Percentiles rank a stretch among this genome's conserved stretches.
Conservation (phyloP, 2,329 filamentous ascomycete genomes). For the Aspergillus ruber region DNA sequence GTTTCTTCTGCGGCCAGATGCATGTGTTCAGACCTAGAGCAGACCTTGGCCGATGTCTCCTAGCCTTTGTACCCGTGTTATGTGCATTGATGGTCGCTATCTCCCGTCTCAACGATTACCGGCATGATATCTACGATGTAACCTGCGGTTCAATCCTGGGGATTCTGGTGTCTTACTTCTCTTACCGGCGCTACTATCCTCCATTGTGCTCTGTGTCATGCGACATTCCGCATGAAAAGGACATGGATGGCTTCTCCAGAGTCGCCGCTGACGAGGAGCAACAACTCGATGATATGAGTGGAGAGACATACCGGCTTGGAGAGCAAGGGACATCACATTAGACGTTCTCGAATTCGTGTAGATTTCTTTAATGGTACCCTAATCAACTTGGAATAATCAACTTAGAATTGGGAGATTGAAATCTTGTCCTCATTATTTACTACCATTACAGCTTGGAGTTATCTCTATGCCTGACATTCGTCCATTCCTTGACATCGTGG, state of each 20-base stretch:
- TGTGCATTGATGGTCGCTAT: conserved; percentile 56
- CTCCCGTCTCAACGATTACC: conserved; percentile 57
- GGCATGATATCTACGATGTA: conserved; percentile 60
- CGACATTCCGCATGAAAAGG: conserved; percentile 43
- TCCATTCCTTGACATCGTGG: conserved; percentile 38
- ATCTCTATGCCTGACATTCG: conserved; percentile 15
- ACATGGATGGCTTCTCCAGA: conserved; percentile 23
- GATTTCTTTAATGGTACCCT: conserved; percentile 4
- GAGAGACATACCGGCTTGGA: conserved; percentile 21
- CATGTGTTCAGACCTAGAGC: conserved; percentile 54
- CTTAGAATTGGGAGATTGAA: neutral
- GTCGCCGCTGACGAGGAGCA: conserved; percentile 29
- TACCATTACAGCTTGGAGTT: conserved; percentile 11
- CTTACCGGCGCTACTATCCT: conserved; percentile 57
- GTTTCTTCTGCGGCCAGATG: conserved; percentile 49
- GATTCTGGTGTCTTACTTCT: conserved; percentile 49
- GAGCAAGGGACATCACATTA: conserved; percentile 9
- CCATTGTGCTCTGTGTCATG: conserved; percentile 46
- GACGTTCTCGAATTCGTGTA: neutral
- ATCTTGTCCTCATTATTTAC: neutral
- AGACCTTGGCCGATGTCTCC: conserved; percentile 49
- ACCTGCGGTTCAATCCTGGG: conserved; percentile 51
- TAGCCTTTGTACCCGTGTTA: conserved; percentile 51
- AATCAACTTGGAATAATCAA: neutral
- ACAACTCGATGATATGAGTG: conserved; percentile 12